A percentile compares a stretch with the other conserved stretches of the same genome.
Evolutionary conservation across 2,329 filamentous ascomycete genomes (phyloP).

Genomic region (Aureobasidium subglaciale): DNA sequence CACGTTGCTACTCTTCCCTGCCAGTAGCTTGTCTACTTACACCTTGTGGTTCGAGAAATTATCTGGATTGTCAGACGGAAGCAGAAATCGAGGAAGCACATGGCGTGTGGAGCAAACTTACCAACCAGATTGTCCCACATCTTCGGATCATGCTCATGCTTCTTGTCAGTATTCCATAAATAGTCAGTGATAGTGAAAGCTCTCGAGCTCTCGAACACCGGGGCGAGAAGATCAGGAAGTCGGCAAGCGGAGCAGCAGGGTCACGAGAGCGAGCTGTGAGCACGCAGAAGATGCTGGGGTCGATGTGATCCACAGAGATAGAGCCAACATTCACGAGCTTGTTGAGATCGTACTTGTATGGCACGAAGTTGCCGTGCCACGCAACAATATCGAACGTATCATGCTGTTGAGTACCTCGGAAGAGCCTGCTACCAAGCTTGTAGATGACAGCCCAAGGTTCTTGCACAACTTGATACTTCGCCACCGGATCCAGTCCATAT

Average conservation of each 20-base stretch:
- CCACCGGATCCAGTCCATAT: conserved; percentile 31
- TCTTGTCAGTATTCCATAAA: conserved; percentile 25
- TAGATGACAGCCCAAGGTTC: conserved; percentile 29
- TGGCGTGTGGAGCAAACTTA: conserved; percentile 11
- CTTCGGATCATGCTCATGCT: conserved; percentile 36
- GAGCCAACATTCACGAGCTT: conserved; percentile 36
- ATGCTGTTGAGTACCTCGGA: conserved; percentile 30
- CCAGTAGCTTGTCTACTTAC: not conserved
- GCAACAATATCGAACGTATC: conserved; percentile 39
- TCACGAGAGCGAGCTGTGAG: conserved; percentile 32
- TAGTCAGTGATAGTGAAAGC: conserved; percentile 11
- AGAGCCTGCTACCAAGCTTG: conserved; percentile 30
- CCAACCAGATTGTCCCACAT: conserved; percentile 31
- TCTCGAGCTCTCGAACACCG: conserved; percentile 31
- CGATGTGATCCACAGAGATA: conserved; percentile 33
- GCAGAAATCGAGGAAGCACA: not conserved
- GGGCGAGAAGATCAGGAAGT: conserved; percentile 33
- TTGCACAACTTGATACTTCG: conserved; percentile 32
- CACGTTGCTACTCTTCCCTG: not conserved
- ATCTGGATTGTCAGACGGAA: not conserved
- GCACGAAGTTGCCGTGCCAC: conserved; percentile 34
- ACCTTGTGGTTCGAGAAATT: not conserved
- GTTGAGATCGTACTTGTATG: conserved; percentile 44
- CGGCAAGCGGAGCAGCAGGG: conserved; percentile 29
- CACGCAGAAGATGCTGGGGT: conserved; percentile 32